Percentiles rank a stretch among this genome's conserved stretches.
phyloP scores from a whole-genome alignment of 108 stramenopile species.

The Nitzschia sp. region DNA sequence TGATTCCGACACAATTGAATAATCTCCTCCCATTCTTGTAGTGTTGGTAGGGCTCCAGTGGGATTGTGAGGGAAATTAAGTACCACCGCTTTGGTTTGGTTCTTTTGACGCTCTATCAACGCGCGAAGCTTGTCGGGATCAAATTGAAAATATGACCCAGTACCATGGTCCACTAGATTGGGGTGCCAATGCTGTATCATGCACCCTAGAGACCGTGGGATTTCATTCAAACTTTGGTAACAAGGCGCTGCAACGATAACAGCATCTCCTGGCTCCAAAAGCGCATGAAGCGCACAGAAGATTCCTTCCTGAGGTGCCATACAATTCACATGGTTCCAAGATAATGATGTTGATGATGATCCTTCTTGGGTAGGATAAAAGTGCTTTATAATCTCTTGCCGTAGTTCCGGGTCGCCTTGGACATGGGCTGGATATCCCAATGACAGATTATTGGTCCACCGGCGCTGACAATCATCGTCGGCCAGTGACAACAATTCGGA shows the following conservation, averaged over 20 bases:
- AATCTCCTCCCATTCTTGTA: conserved; percentile 7
- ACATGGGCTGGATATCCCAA: not conserved
- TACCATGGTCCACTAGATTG: not conserved
- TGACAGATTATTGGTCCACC: not conserved
- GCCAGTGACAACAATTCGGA: not conserved
- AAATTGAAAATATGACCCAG: not conserved
- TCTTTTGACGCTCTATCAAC: not conserved
- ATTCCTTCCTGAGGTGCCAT: conserved; percentile 5
- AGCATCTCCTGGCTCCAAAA: not conserved
- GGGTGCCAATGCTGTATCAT: not conserved
- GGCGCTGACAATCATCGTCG: not conserved
- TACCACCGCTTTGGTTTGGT: conserved; percentile 15
- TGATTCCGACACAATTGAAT: conserved; percentile 4
- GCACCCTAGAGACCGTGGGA: not conserved
- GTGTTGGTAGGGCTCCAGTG: conserved; percentile 21
- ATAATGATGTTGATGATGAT: too few relatives aligned
- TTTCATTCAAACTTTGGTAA: conserved; percentile 1
- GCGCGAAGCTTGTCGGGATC: not conserved
- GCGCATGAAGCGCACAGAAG: not conserved
- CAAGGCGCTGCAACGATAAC: not conserved
- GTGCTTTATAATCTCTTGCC: not conserved
- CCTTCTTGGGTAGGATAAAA: not conserved
- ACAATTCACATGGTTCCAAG: not conserved
- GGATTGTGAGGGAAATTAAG: conserved; percentile 44
- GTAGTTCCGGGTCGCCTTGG: not conserved